phyloP scores from a whole-genome alignment of 2,329 filamentous ascomycete species.

The Fusarium sp. region DNA sequence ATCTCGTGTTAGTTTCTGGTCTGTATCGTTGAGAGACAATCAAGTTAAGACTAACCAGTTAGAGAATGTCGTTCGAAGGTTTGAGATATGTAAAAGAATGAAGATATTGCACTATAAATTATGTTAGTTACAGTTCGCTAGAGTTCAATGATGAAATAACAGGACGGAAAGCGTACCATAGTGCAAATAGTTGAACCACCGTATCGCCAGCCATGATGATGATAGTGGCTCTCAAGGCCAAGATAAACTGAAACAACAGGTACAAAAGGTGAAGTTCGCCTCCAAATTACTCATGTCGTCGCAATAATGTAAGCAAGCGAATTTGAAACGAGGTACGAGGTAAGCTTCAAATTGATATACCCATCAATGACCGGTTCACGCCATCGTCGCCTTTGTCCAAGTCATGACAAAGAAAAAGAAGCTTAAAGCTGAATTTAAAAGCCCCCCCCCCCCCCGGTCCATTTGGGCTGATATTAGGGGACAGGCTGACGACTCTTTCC shows the following conservation, averaged over 20 bases:
- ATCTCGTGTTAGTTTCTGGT: constrained; percentile 2
- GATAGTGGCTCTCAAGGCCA: constrained; percentile 15
- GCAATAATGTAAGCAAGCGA: neutral
- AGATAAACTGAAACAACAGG: constrained; percentile 22
- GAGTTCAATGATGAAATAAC: neutral
- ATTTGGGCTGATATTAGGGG: constrained; percentile 33
- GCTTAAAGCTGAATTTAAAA: neutral
- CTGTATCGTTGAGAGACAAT: neutral
- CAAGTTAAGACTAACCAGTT: constrained; percentile 54
- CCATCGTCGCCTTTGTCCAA: constrained; percentile 4
- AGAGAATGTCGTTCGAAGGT: constrained; percentile 62
- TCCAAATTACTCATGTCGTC: constrained; percentile 31
- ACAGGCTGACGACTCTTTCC: constrained; percentile 30
- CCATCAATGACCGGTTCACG: constrained; percentile 2
- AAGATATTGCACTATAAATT: constrained; percentile 57
- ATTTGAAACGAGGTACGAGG: neutral
- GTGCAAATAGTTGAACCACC: constrained; percentile 43
- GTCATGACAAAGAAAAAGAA: constrained; percentile 35
- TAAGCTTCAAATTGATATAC: neutral
- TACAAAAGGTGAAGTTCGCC: constrained; percentile 19
- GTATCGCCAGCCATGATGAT: constrained; percentile 40
- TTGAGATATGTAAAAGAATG: constrained; percentile 62
- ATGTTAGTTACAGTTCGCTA: neutral
- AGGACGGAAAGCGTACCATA: constrained; percentile 35
- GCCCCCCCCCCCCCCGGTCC: constrained; percentile 33